phyloP scores from a whole-genome alignment of 192 early-diverging fungal species.

The Linnemannia zychae region DNA sequence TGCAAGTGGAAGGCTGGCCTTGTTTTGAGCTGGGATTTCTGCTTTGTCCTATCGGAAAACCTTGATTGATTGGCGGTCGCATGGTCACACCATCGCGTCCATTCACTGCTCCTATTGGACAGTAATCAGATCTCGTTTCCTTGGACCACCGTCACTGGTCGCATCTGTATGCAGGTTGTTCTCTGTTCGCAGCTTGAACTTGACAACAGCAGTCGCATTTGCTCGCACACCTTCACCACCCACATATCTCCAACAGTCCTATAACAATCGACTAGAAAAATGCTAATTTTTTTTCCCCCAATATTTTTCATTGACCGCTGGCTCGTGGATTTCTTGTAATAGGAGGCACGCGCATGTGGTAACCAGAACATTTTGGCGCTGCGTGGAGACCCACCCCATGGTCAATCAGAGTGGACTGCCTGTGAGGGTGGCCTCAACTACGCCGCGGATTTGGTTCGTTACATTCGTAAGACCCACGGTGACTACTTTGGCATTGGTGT shows the following conservation, averaged over 20 bases:
- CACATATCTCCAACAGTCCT: not conserved
- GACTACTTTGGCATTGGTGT: conserved; percentile 97
- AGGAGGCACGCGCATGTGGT: conserved; percentile 90
- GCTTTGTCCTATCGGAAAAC: conserved; percentile 21
- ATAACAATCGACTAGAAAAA: not conserved
- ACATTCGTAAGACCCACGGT: conserved; percentile 91
- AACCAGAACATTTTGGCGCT: conserved; percentile 98
- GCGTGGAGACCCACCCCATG: conserved; percentile 94
- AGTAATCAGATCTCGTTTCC: not conserved
- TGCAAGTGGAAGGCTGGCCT: not conserved
- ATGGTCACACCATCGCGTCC: not conserved
- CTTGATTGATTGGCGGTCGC: conserved; percentile 8
- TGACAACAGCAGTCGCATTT: conserved; percentile 1
- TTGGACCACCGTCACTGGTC: not conserved
- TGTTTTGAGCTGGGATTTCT: not conserved
- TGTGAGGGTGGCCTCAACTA: conserved; percentile 90
- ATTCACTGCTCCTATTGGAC: conserved; percentile 2
- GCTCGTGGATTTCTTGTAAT: conserved; percentile 10
- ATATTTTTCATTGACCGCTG: not conserved
- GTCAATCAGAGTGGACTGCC: conserved; percentile 83
- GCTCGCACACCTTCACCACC: not conserved
- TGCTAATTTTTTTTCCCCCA: not conserved
- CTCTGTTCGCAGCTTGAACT: not conserved
- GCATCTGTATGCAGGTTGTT: not conserved
- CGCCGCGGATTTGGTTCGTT: conserved; percentile 90